phyloP scores from a whole-genome alignment of 495 filamentous ascomycete genomes.

The Penicillium flavigenum region DNA sequence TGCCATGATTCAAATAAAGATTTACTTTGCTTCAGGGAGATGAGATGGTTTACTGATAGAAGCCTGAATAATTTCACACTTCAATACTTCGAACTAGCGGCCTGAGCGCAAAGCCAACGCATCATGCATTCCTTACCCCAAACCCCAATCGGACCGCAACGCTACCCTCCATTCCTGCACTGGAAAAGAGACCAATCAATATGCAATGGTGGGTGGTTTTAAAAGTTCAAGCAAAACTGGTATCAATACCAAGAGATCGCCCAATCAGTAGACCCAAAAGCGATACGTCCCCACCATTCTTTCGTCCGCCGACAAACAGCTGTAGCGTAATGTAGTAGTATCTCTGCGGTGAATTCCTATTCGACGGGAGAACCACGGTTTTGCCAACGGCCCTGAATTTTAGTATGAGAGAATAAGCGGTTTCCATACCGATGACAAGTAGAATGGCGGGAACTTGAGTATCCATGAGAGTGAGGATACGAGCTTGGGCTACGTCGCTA shows the following conservation, averaged over 20 bases:
- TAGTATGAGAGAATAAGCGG: not conserved
- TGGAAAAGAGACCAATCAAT: not conserved
- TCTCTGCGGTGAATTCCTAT: not conserved
- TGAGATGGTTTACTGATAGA: not conserved
- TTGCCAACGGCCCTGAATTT: not conserved
- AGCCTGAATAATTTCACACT: not conserved
- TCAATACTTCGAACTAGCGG: not conserved
- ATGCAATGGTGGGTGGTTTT: not conserved
- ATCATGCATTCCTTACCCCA: constrained; percentile 4
- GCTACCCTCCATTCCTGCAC: not conserved
- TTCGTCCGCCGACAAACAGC: not conserved
- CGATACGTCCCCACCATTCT: not conserved
- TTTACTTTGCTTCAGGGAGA: not conserved
- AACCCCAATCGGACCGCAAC: not conserved
- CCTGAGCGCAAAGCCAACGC: not conserved
- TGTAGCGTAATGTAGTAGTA: not conserved
- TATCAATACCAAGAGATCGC: not conserved
- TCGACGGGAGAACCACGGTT: not conserved
- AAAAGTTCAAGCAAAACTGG: not conserved
- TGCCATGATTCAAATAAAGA: not conserved
- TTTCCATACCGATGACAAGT: not conserved
- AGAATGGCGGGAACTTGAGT: not conserved
- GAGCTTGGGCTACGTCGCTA: too few relatives aligned
- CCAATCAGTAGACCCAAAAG: not conserved
- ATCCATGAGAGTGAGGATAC: too few relatives aligned